Percentiles rank a stretch among this genome's conserved stretches.
These are phyloP conservation scores for Lasiosphaeria miniovina DNA, from an alignment of 495 filamentous ascomycete genomes.

Conservation along the genomic window DNA sequence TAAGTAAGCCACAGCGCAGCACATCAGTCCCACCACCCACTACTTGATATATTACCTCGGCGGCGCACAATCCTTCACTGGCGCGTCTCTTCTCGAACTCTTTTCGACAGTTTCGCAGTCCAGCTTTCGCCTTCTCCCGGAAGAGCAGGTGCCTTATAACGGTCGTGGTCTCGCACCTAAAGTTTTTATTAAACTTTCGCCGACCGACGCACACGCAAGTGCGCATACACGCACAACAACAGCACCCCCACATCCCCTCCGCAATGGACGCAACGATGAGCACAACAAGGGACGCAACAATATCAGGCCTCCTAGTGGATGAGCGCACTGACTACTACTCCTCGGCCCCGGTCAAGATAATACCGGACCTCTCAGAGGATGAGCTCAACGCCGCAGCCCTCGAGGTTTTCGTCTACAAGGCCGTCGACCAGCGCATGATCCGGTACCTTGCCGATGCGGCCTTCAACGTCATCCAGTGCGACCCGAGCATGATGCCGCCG, in stretches of 20 bases:
- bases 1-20: constrained; percentile 9
- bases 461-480: constrained; percentile 86
- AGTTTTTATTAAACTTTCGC: no score
- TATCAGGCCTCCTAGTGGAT: no score
- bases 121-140: no score
- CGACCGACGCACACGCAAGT: neutral
- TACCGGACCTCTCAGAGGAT: constrained; percentile 30
- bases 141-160: no score
- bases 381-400: constrained; percentile 76
- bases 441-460: constrained; percentile 79
- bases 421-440: constrained; percentile 83
- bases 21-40: constrained; percentile 13
- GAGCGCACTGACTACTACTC: no score
- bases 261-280: no score
- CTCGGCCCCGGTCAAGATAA: no score
- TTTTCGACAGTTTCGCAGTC: constrained; percentile 20
- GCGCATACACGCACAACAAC: neutral
- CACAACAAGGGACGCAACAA: no score
- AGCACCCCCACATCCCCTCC: neutral
- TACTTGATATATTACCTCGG: constrained; percentile 17
- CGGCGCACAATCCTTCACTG: constrained; percentile 18
- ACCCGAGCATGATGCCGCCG: constrained; percentile 51
- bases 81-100: constrained; percentile 5
- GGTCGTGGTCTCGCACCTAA: no score
- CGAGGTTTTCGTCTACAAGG: constrained; percentile 80